phyloP scores from a whole-genome alignment of 2,329 filamentous ascomycete species.

The Curvularia hawaiiensis region DNA sequence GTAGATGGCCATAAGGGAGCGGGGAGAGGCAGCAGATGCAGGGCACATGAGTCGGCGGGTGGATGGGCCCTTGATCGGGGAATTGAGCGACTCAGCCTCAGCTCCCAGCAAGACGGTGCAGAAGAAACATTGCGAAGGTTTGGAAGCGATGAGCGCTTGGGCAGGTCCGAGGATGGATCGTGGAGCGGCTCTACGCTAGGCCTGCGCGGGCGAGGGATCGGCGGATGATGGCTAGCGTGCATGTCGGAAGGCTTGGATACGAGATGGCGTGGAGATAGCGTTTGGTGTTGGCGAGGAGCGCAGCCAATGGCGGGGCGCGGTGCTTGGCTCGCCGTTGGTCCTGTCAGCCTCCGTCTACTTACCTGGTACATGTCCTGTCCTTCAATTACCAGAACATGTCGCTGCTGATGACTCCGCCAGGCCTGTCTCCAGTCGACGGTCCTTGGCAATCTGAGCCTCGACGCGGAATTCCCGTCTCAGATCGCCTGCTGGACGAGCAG shows the following conservation, averaged over 20 bases:
- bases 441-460: neutral
- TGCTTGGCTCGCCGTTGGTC: constrained; percentile 10
- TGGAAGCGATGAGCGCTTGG: neutral
- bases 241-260: constrained; percentile 12
- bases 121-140: neutral
- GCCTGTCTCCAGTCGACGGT: neutral
- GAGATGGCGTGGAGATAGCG: constrained; percentile 18
- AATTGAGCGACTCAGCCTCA: neutral
- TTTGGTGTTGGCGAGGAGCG: neutral
- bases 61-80: neutral
- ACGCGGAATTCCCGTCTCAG: neutral
- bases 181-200: constrained; percentile 16
- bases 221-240: neutral
- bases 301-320: constrained; percentile 17
- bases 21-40: neutral
- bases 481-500: too few relatives aligned
- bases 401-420: neutral
- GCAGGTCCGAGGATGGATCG: neutral
- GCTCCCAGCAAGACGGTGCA: neutral
- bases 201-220: neutral
- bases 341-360: constrained; percentile 15
- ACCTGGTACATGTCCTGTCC: neutral
- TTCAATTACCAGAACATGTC: neutral
- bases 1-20: neutral
- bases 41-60: neutral